Conservation (phyloP, 1,139 yeast species). For the Pichia kudriavzevii region DNA sequence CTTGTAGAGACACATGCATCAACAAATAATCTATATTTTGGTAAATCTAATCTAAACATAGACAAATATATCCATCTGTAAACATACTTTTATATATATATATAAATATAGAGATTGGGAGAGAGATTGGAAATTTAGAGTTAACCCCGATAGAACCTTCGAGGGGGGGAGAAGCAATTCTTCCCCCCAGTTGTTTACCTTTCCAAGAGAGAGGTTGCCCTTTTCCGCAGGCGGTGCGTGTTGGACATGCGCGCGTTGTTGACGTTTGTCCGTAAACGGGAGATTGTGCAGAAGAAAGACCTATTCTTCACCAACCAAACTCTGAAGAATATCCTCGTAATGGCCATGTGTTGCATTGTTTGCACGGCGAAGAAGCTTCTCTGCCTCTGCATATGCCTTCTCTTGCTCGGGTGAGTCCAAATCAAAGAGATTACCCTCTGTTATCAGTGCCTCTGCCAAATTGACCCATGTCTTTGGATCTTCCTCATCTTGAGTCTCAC, state of each 20-base stretch:
- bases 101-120: no score
- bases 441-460: slow-evolving; percentile 77
- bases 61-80: no score
- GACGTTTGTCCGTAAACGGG: slow-evolving; percentile 1
- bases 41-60: no score
- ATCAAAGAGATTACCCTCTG: slow-evolving; percentile 66
- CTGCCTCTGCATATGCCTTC: slow-evolving; percentile 58
- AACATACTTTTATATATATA: no score
- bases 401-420: slow-evolving; percentile 62
- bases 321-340: slow-evolving; percentile 51
- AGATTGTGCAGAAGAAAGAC: background rate
- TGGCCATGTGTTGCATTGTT: slow-evolving; percentile 73
- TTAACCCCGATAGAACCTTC: no score
- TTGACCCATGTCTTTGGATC: slow-evolving; percentile 78
- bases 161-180: no score
- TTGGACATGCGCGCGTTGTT: background rate
- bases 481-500: slow-evolving; percentile 56
- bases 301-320: slow-evolving; percentile 23
- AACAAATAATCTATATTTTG: no score
- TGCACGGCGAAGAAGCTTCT: slow-evolving; percentile 50
- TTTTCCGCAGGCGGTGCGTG: background rate
- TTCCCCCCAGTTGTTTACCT: no score
- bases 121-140: no score
- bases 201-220: no score
- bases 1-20: no score